phyloP scores from a whole-genome alignment of 2,329 filamentous ascomycete genomes.

The Myriosclerotinia curreyana region DNA sequence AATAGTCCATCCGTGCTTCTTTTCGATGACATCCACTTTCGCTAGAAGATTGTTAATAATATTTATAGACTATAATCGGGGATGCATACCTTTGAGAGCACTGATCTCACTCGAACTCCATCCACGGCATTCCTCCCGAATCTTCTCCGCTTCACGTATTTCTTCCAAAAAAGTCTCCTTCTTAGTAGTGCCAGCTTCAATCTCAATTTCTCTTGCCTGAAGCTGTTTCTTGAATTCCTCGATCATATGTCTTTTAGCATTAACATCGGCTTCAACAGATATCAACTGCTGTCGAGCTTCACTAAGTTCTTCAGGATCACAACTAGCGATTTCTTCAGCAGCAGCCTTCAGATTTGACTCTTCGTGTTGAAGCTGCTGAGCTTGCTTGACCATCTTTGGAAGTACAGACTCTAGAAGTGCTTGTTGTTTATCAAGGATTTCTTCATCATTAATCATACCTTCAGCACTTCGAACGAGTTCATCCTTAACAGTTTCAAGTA shows the following conservation, averaged over 20 bases:
- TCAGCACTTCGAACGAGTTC: slow-evolving; percentile 72
- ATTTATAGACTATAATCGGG: not conserved
- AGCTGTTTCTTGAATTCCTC: slow-evolving; percentile 64
- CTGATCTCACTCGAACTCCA: slow-evolving; percentile 83
- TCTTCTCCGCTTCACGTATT: slow-evolving; percentile 76
- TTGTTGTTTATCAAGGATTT: slow-evolving; percentile 64
- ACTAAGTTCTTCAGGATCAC: slow-evolving; percentile 76
- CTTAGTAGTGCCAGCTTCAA: slow-evolving; percentile 60
- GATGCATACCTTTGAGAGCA: slow-evolving; percentile 65
- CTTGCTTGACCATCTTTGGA: slow-evolving; percentile 60
- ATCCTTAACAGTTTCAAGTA: slow-evolving; percentile 79
- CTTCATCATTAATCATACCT: slow-evolving; percentile 73
- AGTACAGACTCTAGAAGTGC: slow-evolving; percentile 64
- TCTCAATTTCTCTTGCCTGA: slow-evolving; percentile 61
- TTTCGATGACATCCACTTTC: slow-evolving; percentile 63
- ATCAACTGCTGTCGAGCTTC: slow-evolving; percentile 67
- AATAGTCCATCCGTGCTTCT: slow-evolving; percentile 68
- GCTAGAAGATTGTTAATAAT: slow-evolving; percentile 49
- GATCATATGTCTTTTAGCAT: slow-evolving; percentile 65
- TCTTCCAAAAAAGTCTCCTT: slow-evolving; percentile 70
- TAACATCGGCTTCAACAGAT: slow-evolving; percentile 64
- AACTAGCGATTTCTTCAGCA: slow-evolving; percentile 73
- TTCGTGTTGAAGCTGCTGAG: slow-evolving; percentile 61
- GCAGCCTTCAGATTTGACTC: slow-evolving; percentile 65
- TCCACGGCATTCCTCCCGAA: slow-evolving; percentile 83